phyloP scores from a whole-genome alignment of 495 filamentous ascomycete species.

The Penicillium angulare region DNA sequence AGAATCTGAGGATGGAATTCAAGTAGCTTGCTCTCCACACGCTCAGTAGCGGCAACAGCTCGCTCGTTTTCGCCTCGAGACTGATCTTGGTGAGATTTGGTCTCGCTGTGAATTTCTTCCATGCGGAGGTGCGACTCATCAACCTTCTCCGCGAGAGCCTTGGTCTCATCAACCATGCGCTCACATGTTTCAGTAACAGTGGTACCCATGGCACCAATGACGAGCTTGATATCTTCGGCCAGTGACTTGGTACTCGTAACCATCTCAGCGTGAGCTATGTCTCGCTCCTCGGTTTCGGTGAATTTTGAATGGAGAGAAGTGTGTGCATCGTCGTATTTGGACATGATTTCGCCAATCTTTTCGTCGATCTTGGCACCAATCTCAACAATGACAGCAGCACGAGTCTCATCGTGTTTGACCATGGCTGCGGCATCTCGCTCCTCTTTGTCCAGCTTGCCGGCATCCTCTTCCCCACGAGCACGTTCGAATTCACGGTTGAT shows the following conservation, averaged over 20 bases:
- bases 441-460: conserved; percentile 69
- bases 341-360: conserved; percentile 71
- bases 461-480: conserved; percentile 64
- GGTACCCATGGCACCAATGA: conserved; percentile 81
- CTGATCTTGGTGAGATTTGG: conserved; percentile 71
- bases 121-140: conserved; percentile 73
- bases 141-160: conserved; percentile 75
- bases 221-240: conserved; percentile 78
- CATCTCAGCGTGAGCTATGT: conserved; percentile 64
- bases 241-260: conserved; percentile 70
- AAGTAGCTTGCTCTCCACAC: conserved; percentile 68
- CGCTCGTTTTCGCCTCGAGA: conserved; percentile 75
- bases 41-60: conserved; percentile 66
- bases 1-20: conserved; percentile 86
- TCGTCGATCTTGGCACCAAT: conserved; percentile 70
- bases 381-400: conserved; percentile 55
- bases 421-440: conserved; percentile 69
- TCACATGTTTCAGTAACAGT: conserved; percentile 80
- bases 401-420: conserved; percentile 66
- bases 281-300: conserved; percentile 63
- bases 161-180: conserved; percentile 78
- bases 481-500: conserved; percentile 82
- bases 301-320: conserved; percentile 65
- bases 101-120: conserved; percentile 70
- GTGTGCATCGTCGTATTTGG: conserved; percentile 81